These are phyloP conservation scores for Eimeria zaria DNA, from an alignment of 169 alveolate genomes.

Conservation along the genomic window DNA sequence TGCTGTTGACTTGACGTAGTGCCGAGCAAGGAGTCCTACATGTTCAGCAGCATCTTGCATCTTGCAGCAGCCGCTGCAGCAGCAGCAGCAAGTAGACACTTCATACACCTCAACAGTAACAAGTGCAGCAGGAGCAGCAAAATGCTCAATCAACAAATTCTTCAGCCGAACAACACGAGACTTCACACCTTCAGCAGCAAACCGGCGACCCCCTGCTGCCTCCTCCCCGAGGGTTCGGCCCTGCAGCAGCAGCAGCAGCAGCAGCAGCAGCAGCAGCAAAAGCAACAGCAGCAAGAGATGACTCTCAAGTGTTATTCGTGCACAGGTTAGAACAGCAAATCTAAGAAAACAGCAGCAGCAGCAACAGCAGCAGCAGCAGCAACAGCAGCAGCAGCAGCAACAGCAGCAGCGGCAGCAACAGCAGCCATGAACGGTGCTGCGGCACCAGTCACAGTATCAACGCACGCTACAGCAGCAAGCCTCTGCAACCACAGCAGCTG, in stretches of 20 bases:
- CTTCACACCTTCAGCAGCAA: constrained; percentile 22
- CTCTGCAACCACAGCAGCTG: neutral
- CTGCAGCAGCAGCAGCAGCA: constrained; percentile 26
- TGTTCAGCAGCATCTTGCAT: neutral
- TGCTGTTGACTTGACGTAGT: neutral
- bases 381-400: neutral
- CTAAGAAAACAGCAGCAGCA: too few species aligned
- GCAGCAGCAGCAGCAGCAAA: constrained; percentile 31
- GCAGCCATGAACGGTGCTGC: too few species aligned
- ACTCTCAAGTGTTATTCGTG: too few species aligned
- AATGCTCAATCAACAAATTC: constrained; percentile 61
- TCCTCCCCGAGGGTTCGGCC: neutral
- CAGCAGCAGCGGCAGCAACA: neutral
- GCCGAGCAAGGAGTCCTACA: neutral
- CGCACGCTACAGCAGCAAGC: neutral
- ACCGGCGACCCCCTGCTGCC: neutral
- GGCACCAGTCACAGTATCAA: too few species aligned
- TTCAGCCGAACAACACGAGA: constrained; percentile 59
- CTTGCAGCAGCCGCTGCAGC: constrained; percentile 38
- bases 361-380: neutral
- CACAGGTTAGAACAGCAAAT: too few species aligned
- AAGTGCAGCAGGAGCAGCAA: constrained; percentile 77
- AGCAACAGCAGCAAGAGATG: too few species aligned
- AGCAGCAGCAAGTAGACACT: constrained; percentile 15
- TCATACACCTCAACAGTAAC: constrained; percentile 73